Evolutionary conservation across 768 basidiomycete genomes (phyloP).

Genomic region (Nidula microcarpa): DNA sequence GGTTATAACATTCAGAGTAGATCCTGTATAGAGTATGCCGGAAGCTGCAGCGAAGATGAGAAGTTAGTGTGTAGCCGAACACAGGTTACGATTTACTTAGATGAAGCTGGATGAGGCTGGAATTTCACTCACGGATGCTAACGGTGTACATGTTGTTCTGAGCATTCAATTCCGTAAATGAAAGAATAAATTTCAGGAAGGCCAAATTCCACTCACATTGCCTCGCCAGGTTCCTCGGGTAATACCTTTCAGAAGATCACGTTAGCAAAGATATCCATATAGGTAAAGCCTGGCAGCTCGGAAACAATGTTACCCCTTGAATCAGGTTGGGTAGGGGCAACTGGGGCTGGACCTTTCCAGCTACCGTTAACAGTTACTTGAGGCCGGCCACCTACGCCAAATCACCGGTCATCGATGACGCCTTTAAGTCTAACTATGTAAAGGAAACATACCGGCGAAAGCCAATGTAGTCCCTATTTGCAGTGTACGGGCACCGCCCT

Average conservation of each 20-base stretch:
- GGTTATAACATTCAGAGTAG: conserved; percentile 19
- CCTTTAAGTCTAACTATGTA: not conserved
- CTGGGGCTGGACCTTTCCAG: conserved; percentile 24
- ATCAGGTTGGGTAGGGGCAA: conserved; percentile 26
- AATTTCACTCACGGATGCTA: conserved; percentile 25
- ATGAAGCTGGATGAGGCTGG: not conserved
- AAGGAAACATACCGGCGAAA: conserved; percentile 22
- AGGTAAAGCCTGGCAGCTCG: too few species aligned
- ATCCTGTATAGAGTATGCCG: conserved; percentile 22
- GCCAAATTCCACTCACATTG: not conserved
- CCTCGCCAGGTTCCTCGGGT: conserved; percentile 34
- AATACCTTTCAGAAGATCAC: too few species aligned
- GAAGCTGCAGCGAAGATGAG: conserved; percentile 14
- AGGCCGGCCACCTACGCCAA: conserved; percentile 23
- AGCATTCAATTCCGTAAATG: not conserved
- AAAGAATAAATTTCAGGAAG: not conserved
- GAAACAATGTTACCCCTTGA: conserved; percentile 25
- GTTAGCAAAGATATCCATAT: too few species aligned
- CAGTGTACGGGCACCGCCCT: conserved; percentile 29
- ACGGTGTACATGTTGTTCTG: conserved; percentile 31
- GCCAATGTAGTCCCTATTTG: conserved; percentile 31
- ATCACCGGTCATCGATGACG: not conserved
- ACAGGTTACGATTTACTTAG: too few species aligned
- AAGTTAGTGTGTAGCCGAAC: too few species aligned
- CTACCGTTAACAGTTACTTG: conserved; percentile 24